These are phyloP conservation scores for Paecilomyces dactylethromorphus DNA, from an alignment of 2,329 filamentous ascomycete genomes.

Conservation along the genomic window DNA sequence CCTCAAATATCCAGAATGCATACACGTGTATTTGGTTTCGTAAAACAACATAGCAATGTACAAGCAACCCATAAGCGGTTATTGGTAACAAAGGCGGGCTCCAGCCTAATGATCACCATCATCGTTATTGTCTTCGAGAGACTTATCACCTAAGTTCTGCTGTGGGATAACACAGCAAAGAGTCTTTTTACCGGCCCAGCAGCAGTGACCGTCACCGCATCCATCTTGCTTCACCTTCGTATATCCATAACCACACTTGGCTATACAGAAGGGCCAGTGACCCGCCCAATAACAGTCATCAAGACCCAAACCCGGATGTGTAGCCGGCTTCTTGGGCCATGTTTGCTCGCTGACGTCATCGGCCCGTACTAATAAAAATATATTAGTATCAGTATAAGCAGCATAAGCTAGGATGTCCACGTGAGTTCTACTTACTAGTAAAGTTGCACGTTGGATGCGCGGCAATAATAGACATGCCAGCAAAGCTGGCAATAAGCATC, in stretches of 20 bases:
- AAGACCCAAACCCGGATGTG: background rate
- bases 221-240: background rate
- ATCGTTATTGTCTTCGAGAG: background rate
- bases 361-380: background rate
- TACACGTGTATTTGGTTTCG: no score
- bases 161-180: background rate
- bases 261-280: background rate
- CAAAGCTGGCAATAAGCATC: background rate
- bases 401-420: background rate
- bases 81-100: background rate
- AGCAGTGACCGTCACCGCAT: slow-evolving; percentile 9
- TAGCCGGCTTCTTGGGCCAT: background rate
- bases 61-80: background rate
- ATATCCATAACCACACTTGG: background rate
- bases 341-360: background rate
- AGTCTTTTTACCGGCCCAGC: background rate
- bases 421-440: background rate
- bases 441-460: background rate
- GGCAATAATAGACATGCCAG: background rate
- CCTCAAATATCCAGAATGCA: no score
- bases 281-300: background rate
- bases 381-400: background rate
- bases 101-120: background rate
- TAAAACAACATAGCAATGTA: no score
- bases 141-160: background rate